Evolutionary conservation across 2,329 filamentous ascomycete genomes (phyloP).

Genomic region (Pestalotiopsis sp.): DNA sequence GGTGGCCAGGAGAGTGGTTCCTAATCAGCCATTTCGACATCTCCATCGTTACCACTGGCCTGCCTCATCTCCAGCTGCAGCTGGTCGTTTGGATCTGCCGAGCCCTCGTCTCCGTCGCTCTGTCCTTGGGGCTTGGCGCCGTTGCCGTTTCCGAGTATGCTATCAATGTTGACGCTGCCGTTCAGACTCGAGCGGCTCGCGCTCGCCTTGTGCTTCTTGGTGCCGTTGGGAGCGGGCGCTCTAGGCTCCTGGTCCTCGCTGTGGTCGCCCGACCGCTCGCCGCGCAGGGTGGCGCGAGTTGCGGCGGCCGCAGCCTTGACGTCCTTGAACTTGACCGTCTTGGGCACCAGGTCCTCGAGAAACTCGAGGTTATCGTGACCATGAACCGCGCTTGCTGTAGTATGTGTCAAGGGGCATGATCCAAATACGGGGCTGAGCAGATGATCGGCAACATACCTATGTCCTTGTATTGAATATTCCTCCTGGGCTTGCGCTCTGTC

Average conservation of each 20-base stretch:
- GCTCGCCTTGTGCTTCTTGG: conserved; percentile 37
- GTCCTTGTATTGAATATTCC: conserved; percentile 96
- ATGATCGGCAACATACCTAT: conserved; percentile 58
- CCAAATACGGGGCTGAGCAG: background rate
- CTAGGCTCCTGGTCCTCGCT: conserved; percentile 22
- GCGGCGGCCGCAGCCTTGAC: conserved; percentile 65
- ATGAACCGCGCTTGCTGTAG: conserved; percentile 75
- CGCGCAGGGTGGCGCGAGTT: conserved; percentile 47
- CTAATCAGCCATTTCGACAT: conserved; percentile 62
- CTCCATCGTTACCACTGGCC: conserved; percentile 43
- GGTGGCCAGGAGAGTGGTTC: background rate
- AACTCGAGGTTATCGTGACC: conserved; percentile 95
- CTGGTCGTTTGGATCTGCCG: conserved; percentile 51
- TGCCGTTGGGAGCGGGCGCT: conserved; percentile 27
- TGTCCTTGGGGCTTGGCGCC: conserved; percentile 23
- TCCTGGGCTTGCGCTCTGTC: conserved; percentile 84
- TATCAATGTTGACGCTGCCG: conserved; percentile 20
- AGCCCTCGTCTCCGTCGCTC: conserved; percentile 24
- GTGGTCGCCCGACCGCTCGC: conserved; percentile 33
- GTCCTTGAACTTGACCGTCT: conserved; percentile 78
- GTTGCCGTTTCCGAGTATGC: conserved; percentile 27
- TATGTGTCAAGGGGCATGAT: background rate
- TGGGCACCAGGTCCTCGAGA: conserved; percentile 85
- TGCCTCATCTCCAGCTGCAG: conserved; percentile 56
- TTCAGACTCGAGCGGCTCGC: conserved; percentile 24